A percentile compares a stretch with the other conserved stretches of the same genome.
Evolutionary conservation across 2,329 filamentous ascomycete species (phyloP).

Genomic region (Beauveria pseudobassiana): DNA sequence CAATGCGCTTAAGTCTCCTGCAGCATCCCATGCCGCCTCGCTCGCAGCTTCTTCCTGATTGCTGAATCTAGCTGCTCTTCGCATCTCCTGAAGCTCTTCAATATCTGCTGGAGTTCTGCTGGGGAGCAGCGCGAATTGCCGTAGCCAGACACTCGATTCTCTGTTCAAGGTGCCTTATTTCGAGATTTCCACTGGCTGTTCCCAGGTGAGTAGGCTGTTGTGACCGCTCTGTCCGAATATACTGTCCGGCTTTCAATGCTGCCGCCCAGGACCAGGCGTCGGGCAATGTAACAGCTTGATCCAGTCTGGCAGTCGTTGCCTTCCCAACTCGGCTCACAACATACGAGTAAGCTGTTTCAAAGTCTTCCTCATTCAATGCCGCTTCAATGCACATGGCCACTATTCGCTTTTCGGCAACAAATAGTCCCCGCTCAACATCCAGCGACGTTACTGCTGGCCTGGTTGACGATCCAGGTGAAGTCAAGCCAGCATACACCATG

Average conservation of each 20-base stretch:
- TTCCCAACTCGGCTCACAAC: constrained; percentile 60
- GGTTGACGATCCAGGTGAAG: neutral
- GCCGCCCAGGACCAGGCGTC: constrained; percentile 75
- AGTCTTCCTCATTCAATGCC: constrained; percentile 68
- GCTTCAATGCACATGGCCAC: constrained; percentile 75
- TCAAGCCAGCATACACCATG: constrained; percentile 54
- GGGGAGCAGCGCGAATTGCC: constrained; percentile 68
- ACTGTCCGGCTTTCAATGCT: constrained; percentile 70
- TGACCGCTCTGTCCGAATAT: constrained; percentile 50
- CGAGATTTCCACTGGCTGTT: constrained; percentile 49
- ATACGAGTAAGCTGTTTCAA: constrained; percentile 82
- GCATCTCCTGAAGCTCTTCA: constrained; percentile 67
- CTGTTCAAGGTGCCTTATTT: constrained; percentile 69
- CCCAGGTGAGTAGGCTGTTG: constrained; percentile 52
- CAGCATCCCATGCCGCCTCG: constrained; percentile 64
- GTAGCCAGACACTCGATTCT: constrained; percentile 73
- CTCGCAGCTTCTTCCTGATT: constrained; percentile 59
- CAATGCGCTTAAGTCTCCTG: constrained; percentile 50
- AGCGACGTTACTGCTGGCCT: neutral
- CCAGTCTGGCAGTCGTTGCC: constrained; percentile 10
- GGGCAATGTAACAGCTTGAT: constrained; percentile 46
- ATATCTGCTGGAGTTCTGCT: constrained; percentile 62
- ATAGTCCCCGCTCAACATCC: constrained; percentile 19
- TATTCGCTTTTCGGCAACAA: constrained; percentile 55
- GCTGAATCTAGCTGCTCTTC: constrained; percentile 68